Evolutionary conservation across 2,329 filamentous ascomycete species (phyloP).

Genomic region (Byssochlamys sp.): DNA sequence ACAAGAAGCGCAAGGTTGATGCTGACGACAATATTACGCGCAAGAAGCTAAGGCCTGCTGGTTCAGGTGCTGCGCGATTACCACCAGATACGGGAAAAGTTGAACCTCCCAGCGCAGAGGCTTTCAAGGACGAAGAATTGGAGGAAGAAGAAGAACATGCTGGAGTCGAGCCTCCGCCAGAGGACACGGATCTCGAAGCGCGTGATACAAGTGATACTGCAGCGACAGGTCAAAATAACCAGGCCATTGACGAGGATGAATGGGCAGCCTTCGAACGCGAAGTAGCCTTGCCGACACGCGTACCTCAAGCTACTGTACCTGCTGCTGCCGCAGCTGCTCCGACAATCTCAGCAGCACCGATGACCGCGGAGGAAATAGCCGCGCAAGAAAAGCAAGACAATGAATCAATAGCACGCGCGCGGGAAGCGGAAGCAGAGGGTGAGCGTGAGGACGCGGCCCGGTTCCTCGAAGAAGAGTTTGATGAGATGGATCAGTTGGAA

Average conservation of each 20-base stretch:
- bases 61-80: conserved; percentile 22
- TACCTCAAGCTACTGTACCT: conserved; percentile 18
- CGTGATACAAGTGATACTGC: conserved; percentile 1
- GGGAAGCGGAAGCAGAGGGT: conserved; percentile 51
- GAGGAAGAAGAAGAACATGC: conserved; percentile 19
- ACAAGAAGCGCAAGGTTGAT: conserved; percentile 49
- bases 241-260: conserved; percentile 60
- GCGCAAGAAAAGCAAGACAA: conserved; percentile 42
- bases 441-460: conserved; percentile 68
- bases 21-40: conserved; percentile 29
- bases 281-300: conserved; percentile 46
- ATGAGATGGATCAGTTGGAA: conserved; percentile 73
- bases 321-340: conserved; percentile 35
- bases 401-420: conserved; percentile 30
- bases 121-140: conserved; percentile 15
- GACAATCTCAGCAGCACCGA: conserved; percentile 59
- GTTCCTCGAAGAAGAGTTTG: conserved; percentile 66
- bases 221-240: conserved; percentile 6
- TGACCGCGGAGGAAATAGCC: conserved; percentile 55
- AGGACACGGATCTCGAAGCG: conserved; percentile 3
- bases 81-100: conserved; percentile 21
- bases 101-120: conserved; percentile 14
- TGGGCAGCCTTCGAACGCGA: conserved; percentile 84
- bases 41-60: conserved; percentile 35
- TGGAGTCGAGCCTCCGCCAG: conserved; percentile 13